Percentiles rank a stretch among this genome's conserved stretches.
phyloP scores from a whole-genome alignment of 108 stramenopile genomes.

The Cyclotella distinguenda region DNA sequence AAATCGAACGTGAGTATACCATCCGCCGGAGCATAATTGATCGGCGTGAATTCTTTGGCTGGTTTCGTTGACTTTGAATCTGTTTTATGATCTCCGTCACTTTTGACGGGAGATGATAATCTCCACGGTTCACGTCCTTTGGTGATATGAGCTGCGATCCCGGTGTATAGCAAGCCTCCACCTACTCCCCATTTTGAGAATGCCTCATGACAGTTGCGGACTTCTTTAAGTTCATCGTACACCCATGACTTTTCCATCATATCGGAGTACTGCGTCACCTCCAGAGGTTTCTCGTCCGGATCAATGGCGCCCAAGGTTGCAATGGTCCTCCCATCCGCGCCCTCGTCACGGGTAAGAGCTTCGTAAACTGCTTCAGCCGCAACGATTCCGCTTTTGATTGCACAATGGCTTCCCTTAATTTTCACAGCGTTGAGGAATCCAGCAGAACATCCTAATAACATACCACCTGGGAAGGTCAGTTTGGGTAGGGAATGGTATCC shows the following conservation, averaged over 20 bases:
- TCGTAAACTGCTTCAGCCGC: conserved; percentile 94
- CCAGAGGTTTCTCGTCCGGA: conserved; percentile 46
- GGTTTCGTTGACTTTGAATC: conserved; percentile 76
- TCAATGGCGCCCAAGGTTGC: conserved; percentile 69
- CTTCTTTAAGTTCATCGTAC: conserved; percentile 88
- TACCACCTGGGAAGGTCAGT: conserved; percentile 94
- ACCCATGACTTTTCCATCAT: conserved; percentile 92
- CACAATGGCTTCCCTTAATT: conserved; percentile 99
- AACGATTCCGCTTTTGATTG: conserved; percentile 94
- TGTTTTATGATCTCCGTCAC: conserved; percentile 29
- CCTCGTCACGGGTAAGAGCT: conserved; percentile 57
- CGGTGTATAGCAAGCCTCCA: conserved; percentile 90
- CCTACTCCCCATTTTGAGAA: conserved; percentile 91
- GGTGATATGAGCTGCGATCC: conserved; percentile 86
- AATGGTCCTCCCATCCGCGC: conserved; percentile 62
- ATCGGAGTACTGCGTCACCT: conserved; percentile 59
- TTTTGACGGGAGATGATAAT: conserved; percentile 50
- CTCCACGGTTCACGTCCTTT: conserved; percentile 97
- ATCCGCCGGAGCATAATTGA: conserved; percentile 94
- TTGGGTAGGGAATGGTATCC: conserved; percentile 96
- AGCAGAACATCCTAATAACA: conserved; percentile 92
- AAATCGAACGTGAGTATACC: conserved; percentile 95
- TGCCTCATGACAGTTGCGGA: conserved; percentile 96
- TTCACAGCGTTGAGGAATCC: conserved; percentile 98
- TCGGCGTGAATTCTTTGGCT: conserved; percentile 62